Evolutionary conservation across 345 rosid genomes (phyloP), one percentile per base, ranked within the genome.

Genomic region (Pseudoturritis turrita): DNA sequence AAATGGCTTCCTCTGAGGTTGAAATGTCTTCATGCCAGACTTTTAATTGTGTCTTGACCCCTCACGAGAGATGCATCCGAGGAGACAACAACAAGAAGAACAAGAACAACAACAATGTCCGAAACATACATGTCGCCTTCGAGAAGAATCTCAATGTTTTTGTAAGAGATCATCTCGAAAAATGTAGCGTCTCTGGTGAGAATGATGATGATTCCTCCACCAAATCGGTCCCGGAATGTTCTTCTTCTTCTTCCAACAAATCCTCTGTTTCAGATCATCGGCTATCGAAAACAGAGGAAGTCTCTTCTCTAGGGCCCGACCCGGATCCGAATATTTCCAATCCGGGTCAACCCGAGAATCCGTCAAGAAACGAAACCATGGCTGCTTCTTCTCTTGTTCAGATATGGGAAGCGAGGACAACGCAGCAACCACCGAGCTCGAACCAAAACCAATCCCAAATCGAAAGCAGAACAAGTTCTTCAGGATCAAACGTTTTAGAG

Each of bases 341-440:
- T 19, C 28, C 70, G 7, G 45, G 68, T 49, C 77, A 75, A 55
- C 70, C 50, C 2, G 78, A 68, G 45, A 54, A 44, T 12, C 28
- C 75, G 8, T 36, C 64, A 1, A 62, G 3, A 35, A 57, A 40
- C 0, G 69, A 57, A 7, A 82, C 69, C 17, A 78, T 18, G 17
- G 89, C 86, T 0, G 97, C 98, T 35, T 90, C 96, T 21, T 93
- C 97, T 7, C 87, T 93, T 8, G 98, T 93, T 39, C 97, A 88
- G 76, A 89, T 90, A 64, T 93, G 98, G 96, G 97, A 93, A 68
- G 92, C 94, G 1, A 86, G 90, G 79, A 76, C 86, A n/a, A 74
- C 78, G 9, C 74, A 81, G 15, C 84, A 75, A 40, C 79, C 80
- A 62, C 70, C 76, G 8, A 75, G 71, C 66, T 77, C 37, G 10